Evolutionary conservation across 768 basidiomycete genomes (phyloP).

Genomic region (Asterophora lycoperdoides): DNA sequence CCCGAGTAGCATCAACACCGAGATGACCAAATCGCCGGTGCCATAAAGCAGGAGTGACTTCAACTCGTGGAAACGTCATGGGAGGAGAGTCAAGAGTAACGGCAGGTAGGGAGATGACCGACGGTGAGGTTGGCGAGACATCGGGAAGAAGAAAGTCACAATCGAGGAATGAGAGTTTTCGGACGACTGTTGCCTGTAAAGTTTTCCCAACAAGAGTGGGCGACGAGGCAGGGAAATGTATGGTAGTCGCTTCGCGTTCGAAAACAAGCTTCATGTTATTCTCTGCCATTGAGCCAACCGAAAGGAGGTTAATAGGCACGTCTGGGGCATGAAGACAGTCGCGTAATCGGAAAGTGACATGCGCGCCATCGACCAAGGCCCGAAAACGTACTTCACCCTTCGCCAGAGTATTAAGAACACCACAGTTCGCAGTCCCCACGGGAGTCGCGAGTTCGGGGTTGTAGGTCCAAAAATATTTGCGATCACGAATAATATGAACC

Average conservation of each 20-base stretch:
- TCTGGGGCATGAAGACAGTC: slow-evolving; percentile 24
- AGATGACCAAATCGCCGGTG: slow-evolving; percentile 24
- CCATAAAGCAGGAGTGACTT: slow-evolving; percentile 15
- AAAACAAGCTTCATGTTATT: too few relatives aligned
- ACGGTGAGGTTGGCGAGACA: not conserved
- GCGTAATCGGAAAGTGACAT: slow-evolving; percentile 5
- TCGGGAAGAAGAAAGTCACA: slow-evolving; percentile 3
- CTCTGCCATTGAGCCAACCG: too few relatives aligned
- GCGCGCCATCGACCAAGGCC: not conserved
- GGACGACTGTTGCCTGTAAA: not conserved
- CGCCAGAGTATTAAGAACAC: too few relatives aligned
- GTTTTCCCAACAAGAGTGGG: not conserved
- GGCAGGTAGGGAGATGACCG: not conserved
- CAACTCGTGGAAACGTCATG: not conserved
- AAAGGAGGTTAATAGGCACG: too few relatives aligned
- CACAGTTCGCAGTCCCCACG: too few relatives aligned
- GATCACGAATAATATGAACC: slow-evolving; percentile 17
- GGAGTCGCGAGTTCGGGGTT: too few relatives aligned
- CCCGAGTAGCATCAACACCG: slow-evolving; percentile 15
- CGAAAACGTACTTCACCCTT: too few relatives aligned
- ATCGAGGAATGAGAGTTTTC: not conserved
- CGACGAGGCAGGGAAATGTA: too few relatives aligned
- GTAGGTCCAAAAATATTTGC: slow-evolving; percentile 9
- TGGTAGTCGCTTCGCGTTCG: too few relatives aligned
- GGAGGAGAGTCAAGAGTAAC: not conserved